These are phyloP conservation scores for Calonectria pseudoreteaudii DNA, from an alignment of 2,329 filamentous ascomycete species.

Conservation along the genomic window DNA sequence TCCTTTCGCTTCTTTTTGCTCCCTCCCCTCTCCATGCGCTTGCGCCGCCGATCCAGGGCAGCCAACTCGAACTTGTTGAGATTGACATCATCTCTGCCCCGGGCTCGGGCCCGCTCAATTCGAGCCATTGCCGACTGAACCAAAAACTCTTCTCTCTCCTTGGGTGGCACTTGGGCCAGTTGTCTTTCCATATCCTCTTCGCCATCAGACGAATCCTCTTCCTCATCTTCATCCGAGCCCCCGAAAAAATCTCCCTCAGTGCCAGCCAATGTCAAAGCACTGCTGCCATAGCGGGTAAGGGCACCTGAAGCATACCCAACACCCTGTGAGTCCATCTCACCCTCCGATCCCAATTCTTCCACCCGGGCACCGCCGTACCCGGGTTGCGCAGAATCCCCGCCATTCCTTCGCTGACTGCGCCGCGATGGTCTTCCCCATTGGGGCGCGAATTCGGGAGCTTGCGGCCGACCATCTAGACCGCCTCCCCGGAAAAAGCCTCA, in stretches of 20 bases:
- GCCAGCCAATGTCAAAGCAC: slow-evolving; percentile 71
- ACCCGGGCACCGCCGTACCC: slow-evolving; percentile 57
- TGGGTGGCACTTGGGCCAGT: slow-evolving; percentile 67
- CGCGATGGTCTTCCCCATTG: slow-evolving; percentile 99
- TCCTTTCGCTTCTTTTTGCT: slow-evolving; percentile 53
- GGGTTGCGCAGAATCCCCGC: slow-evolving; percentile 57
- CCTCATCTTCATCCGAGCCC: slow-evolving; percentile 47
- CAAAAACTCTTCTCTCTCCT: slow-evolving; percentile 78
- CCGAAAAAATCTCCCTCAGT: slow-evolving; percentile 57
- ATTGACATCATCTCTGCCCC: slow-evolving; percentile 82
- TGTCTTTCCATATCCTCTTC: slow-evolving; percentile 44
- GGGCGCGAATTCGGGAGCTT: slow-evolving; percentile 95
- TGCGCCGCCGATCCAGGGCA: slow-evolving; percentile 77
- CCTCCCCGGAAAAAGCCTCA: slow-evolving; percentile 99
- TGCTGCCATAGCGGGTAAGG: slow-evolving; percentile 66
- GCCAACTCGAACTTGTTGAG: slow-evolving; percentile 84
- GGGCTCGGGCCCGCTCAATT: slow-evolving; percentile 81
- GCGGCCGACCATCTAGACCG: slow-evolving; percentile 99
- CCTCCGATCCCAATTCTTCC: slow-evolving; percentile 76
- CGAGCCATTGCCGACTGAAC: slow-evolving; percentile 83
- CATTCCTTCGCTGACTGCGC: slow-evolving; percentile 77
- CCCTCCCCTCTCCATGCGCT: slow-evolving; percentile 66
- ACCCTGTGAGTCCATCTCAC: slow-evolving; percentile 66
- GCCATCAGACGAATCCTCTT: slow-evolving; percentile 46
- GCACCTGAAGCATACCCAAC: slow-evolving; percentile 60